These are phyloP conservation scores for Sporisorium exsertum DNA, from an alignment of 1,284 basidiomycete genomes.

Conservation along the genomic window DNA sequence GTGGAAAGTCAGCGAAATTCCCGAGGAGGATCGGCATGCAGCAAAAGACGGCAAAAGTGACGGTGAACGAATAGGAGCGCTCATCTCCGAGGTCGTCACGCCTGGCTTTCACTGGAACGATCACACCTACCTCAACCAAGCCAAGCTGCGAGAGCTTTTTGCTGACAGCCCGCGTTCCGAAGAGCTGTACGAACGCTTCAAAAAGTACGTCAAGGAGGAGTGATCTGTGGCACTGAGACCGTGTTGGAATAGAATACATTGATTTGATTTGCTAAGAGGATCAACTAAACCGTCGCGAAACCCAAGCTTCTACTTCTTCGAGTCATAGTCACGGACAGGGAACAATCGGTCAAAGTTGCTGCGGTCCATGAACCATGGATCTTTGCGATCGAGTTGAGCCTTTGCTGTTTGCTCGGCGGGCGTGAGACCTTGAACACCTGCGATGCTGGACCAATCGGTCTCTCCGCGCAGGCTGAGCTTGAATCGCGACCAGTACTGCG, in stretches of 20 bases:
- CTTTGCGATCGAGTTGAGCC: conserved; percentile 29
- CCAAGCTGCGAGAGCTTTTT: conserved; percentile 37
- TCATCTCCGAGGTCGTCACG: conserved; percentile 55
- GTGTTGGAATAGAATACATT: conserved; percentile 18
- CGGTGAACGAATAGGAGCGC: conserved; percentile 25
- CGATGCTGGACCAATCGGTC: conserved; percentile 41
- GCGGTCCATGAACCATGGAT: conserved; percentile 55
- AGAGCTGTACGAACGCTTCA: conserved; percentile 28
- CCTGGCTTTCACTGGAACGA: conserved; percentile 57
- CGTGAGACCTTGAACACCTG: conserved; percentile 17
- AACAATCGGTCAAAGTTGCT: conserved; percentile 52
- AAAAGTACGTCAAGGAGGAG: conserved; percentile 45
- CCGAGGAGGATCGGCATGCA: conserved; percentile 27
- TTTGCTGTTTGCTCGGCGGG: conserved; percentile 22
- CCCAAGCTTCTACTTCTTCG: conserved; percentile 10
- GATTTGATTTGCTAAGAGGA: not conserved
- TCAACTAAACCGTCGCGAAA: not conserved
- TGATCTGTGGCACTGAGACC: not conserved
- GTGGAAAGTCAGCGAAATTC: conserved; percentile 58
- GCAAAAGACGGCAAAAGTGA: conserved; percentile 17
- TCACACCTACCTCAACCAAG: conserved; percentile 45
- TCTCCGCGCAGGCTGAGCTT: conserved; percentile 44
- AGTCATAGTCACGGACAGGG: conserved; percentile 19
- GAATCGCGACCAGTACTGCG: conserved; percentile 44
- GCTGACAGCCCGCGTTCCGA: conserved; percentile 23